Evolutionary conservation across 1,284 basidiomycete species (phyloP), one percentile per base, ranked within the genome.

Genomic region (Ganoderma boninense): DNA sequence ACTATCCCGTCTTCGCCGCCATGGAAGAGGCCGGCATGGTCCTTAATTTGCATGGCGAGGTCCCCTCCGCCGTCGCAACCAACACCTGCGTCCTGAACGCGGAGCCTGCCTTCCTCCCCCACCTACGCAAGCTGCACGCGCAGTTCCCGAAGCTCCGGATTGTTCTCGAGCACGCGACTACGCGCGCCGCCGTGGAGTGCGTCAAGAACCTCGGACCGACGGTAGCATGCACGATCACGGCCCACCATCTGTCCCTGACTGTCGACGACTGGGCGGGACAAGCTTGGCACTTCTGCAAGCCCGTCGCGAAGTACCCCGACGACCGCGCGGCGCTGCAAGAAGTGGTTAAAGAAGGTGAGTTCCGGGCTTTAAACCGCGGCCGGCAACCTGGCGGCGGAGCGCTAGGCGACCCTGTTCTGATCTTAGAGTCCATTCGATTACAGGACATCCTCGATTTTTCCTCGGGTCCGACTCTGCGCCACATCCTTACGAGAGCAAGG

Each of bases 111-210:
- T 99, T 99, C 83, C 87, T 99, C 42, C 92, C 94, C 3, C 97
- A 99, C 82, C 87, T 99, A 18, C 87, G 87, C 77, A 90, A 92
- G 77, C 87, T 99, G 60, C 96, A 99, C 77, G 81, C 84, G 66
- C 87, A 88, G 35, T 99, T 99, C 82, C 98, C 98, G n/a, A 87
- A 86, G 54, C 89, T 99, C 66, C 93, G 96, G 68, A 99, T 99
- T 77, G 97, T 99, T 4, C 90, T 99, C 52, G 98, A 99, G 82
- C 98, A 99, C 79, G 98, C 98, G n/a, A 99, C 98, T 0, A 99
- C 97, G 1, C 89, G 94, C 49, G 96, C 95, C 46, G 97, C 98
- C 0, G 91, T 99, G n/a, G 95, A 97, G 77, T 90, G 92, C 26
- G 95, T 98, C 76, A 93, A 94, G 79, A 85, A 89, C 57, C 92